Conservation (phyloP, 352 stramenopile species). For the Pythium dissotocum region DNA sequence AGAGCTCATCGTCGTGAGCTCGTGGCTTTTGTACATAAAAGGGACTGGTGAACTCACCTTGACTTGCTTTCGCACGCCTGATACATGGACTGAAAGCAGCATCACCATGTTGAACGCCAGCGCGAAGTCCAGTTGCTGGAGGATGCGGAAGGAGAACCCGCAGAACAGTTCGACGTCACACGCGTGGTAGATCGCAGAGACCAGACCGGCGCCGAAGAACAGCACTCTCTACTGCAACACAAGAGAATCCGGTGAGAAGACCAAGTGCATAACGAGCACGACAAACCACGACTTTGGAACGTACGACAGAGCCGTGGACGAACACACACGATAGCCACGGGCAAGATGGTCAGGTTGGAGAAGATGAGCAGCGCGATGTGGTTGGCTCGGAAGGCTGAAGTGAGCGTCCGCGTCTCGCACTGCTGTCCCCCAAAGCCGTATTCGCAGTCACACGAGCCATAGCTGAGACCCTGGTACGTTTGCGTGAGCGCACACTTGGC, state of each 20-base stretch:
- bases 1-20: background rate
- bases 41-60: constrained; percentile 28
- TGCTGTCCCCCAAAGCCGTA: constrained; percentile 42
- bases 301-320: constrained; percentile 40
- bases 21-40: background rate
- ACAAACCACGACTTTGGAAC: background rate
- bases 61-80: constrained; percentile 38
- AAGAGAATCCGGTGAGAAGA: background rate
- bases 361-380: constrained; percentile 36
- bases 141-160: constrained; percentile 37
- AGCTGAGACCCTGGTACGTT: constrained; percentile 36
- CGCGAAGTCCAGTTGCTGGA: constrained; percentile 45
- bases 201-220: constrained; percentile 33
- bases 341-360: constrained; percentile 41
- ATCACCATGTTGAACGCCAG: constrained; percentile 50
- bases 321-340: constrained; percentile 31
- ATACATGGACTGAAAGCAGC: constrained; percentile 40
- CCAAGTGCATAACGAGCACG: no score
- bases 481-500: constrained; percentile 28
- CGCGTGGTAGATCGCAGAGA: constrained; percentile 41
- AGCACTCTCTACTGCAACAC: constrained; percentile 36
- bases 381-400: constrained; percentile 19
- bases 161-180: constrained; percentile 41
- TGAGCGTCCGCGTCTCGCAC: constrained; percentile 27
- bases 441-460: constrained; percentile 36